phyloP scores from a whole-genome alignment of 2,329 filamentous ascomycete genomes.

The Diaporthe velutina region DNA sequence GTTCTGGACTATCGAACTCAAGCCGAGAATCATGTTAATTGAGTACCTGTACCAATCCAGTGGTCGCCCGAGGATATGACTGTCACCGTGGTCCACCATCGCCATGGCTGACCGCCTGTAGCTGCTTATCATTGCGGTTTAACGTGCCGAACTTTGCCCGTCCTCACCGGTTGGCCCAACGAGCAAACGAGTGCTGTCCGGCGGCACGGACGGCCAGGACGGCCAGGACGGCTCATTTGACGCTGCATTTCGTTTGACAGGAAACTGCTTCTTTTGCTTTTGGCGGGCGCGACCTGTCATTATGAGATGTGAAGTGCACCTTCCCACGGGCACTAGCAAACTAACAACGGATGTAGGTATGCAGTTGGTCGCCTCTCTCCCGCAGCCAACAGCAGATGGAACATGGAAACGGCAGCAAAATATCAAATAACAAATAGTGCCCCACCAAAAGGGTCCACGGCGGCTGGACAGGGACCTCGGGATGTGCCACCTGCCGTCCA shows the following conservation, averaged over 20 bases:
- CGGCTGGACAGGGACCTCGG: not conserved
- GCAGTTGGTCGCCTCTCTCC: conserved; percentile 16
- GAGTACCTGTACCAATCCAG: not conserved
- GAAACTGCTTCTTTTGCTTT: not conserved
- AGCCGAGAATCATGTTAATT: no score
- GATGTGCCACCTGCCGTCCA: not conserved
- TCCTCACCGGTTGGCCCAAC: conserved; percentile 12
- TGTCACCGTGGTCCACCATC: not conserved
- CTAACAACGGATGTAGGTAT: not conserved
- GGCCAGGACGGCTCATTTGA: conserved; percentile 3
- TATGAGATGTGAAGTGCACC: not conserved
- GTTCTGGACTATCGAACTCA: not conserved
- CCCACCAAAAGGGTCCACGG: not conserved
- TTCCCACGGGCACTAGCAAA: not conserved
- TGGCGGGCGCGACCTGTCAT: conserved; percentile 7
- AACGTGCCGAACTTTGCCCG: not conserved
- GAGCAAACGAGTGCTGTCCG: not conserved
- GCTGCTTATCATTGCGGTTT: not conserved
- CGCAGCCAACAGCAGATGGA: conserved; percentile 19
- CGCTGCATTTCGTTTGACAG: not conserved
- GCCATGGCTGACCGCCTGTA: not conserved
- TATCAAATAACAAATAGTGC: not conserved
- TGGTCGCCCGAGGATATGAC: no score
- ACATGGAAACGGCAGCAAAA: not conserved
- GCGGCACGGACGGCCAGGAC: not conserved